phyloP scores from a whole-genome alignment of 192 early-diverging fungal species.

The Geranomyces michiganensis region DNA sequence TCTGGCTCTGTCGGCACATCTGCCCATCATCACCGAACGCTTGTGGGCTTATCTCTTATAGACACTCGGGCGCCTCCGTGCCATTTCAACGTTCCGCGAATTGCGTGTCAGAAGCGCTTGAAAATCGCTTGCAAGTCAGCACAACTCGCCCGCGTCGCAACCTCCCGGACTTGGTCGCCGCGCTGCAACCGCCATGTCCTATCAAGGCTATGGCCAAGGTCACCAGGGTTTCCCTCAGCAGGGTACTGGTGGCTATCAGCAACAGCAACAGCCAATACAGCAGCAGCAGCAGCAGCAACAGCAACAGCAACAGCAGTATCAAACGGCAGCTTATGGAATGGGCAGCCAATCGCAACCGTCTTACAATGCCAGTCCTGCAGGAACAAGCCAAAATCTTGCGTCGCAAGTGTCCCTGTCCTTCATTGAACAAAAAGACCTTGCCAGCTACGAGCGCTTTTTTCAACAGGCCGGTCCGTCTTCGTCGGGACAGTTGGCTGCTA shows the following conservation, averaged over 20 bases:
- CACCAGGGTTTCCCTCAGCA: slow-evolving; percentile 13
- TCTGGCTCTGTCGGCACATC: too few relatives aligned
- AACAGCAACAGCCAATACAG: slow-evolving; percentile 27
- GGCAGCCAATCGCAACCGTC: too few relatives aligned
- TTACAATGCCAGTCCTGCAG: background rate
- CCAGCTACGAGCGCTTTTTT: slow-evolving; percentile 41
- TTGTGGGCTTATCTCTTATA: too few relatives aligned
- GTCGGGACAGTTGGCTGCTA: slow-evolving; percentile 35
- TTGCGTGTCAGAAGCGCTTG: too few relatives aligned
- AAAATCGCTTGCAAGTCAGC: too few relatives aligned
- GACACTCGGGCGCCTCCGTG: too few relatives aligned
- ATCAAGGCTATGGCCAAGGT: slow-evolving; percentile 12
- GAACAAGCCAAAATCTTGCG: background rate
- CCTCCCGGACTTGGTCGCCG: too few relatives aligned
- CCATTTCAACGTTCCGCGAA: too few relatives aligned
- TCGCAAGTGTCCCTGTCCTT: slow-evolving; percentile 40
- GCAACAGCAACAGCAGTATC: slow-evolving; percentile 31
- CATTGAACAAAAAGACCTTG: slow-evolving; percentile 39
- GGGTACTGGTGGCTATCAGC: slow-evolving; percentile 4
- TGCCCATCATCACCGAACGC: too few relatives aligned
- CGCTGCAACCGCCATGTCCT: background rate
- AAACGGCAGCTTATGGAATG: background rate
- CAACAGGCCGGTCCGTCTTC: slow-evolving; percentile 33
- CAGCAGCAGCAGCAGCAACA: slow-evolving; percentile 34
- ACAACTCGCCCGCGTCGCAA: too few relatives aligned